Evolutionary conservation across 2,329 filamentous ascomycete species (phyloP).

Genomic region (Dactylellina drechsleri): DNA sequence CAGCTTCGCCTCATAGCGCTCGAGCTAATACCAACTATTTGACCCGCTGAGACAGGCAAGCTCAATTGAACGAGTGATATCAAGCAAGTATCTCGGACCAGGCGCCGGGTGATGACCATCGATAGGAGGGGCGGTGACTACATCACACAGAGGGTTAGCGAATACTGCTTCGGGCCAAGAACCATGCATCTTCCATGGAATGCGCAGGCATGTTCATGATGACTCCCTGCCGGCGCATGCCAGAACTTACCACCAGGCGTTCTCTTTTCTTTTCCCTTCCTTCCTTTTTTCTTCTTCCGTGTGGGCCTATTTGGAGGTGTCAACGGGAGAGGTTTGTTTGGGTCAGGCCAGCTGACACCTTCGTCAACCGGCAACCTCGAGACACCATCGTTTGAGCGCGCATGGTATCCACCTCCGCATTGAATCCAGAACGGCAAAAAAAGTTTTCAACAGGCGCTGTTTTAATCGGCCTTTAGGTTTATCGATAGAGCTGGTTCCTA

Average conservation of each 20-base stretch:
- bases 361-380: too few species aligned
- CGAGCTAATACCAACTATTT: too few species aligned
- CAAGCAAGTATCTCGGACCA: background rate
- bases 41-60: background rate
- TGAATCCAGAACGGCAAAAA: background rate
- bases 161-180: conserved; percentile 28
- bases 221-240: conserved; percentile 45
- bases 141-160: conserved; percentile 43
- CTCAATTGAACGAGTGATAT: too few species aligned
- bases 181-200: conserved; percentile 43
- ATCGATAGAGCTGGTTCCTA: too few species aligned
- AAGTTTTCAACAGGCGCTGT: conserved; percentile 20
- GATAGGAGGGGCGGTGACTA: conserved; percentile 34
- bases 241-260: conserved; percentile 50
- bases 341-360: conserved; percentile 44
- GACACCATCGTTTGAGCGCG: too few species aligned
- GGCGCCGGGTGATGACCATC: conserved; percentile 10
- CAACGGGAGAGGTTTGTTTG: background rate
- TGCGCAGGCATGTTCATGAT: conserved; percentile 45
- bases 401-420: too few species aligned
- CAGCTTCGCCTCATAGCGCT: conserved; percentile 26
- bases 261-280: background rate
- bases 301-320: too few species aligned
- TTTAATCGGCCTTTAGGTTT: background rate
- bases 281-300: background rate